Base-by-base conservation (phyloP, 192 early-diverging fungal genomes). In the Coemansia sp. region DNA sequence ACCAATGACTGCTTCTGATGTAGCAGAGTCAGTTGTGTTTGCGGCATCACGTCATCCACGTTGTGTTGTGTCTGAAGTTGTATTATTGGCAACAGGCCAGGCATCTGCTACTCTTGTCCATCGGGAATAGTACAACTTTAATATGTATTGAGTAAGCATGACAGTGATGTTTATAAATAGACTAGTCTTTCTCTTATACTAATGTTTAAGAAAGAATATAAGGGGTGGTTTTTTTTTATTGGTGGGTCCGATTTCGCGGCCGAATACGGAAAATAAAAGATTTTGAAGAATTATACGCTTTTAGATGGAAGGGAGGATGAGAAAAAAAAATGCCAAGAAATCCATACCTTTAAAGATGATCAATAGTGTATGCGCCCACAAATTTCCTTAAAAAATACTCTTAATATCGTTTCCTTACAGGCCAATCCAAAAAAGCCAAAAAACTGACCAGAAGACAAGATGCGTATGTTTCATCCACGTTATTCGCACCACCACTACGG, bases 11-110 rank as follows among this genome's bases (percentile, higher is more conserved):
- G 88, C 82, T 5, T 71, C 87, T 19, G 92, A 94, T 70, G 85
- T 94, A 69, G 88, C 87, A 29, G 90, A 93, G 66, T 82, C 87
- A 5, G 83, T 94, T 8, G 87, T 94, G 9, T 96, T 94, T 81
- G 87, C 88, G 17, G 91, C 93, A 27, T 80, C 80, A 27, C 74
- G 93, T 2, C 91, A 75, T 25, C 66, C 74, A 6, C 66, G 74
- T 32, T 80, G 59, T 19, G 78, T 80, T 0, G 55, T 80, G 0
- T 64, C 78, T 0, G 78, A 80, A 6, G 67, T 75, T 0, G 70
- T 76, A 20, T 20, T 80, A 31, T 20, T 80, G 68, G 73, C 78
- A 3, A 68, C 51, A 14, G 78, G 78, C 5, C 78, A 80, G 57
- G 68, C 70, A 2, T 68, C 73, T 25, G 69, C 73, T 10, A 71